Conservation (phyloP, 306 rosid genomes). For the Sicyos edulis region DNA sequence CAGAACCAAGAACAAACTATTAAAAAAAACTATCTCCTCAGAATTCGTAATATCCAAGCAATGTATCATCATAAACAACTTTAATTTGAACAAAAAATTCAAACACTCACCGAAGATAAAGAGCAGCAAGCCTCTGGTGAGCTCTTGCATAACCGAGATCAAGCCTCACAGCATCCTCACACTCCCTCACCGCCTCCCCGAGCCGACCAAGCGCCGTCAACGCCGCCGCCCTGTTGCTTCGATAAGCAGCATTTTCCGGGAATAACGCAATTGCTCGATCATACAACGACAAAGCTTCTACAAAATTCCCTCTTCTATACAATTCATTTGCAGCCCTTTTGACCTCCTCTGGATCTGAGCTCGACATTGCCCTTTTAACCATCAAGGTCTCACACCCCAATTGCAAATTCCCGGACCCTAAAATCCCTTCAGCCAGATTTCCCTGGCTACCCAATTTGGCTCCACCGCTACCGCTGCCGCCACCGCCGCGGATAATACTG, state of each 20-base stretch:
- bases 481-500: slow-evolving; percentile 62
- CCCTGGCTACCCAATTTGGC: slow-evolving; percentile 29
- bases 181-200: slow-evolving; percentile 66
- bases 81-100: neutral
- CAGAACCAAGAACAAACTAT: slow-evolving; percentile 15
- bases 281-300: slow-evolving; percentile 74
- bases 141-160: slow-evolving; percentile 69
- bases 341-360: slow-evolving; percentile 68
- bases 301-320: slow-evolving; percentile 49
- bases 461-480: slow-evolving; percentile 45
- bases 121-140: slow-evolving; percentile 75
- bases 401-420: slow-evolving; percentile 23
- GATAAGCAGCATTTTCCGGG: slow-evolving; percentile 66
- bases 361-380: slow-evolving; percentile 35
- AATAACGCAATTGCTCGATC: slow-evolving; percentile 62
- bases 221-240: slow-evolving; percentile 83
- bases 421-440: slow-evolving; percentile 22
- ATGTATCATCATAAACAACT: neutral
- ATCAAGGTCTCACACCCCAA: slow-evolving; percentile 24
- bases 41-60: neutral
- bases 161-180: slow-evolving; percentile 79
- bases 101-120: slow-evolving; percentile 60
- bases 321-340: slow-evolving; percentile 63
- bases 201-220: slow-evolving; percentile 73
- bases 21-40: slow-evolving; percentile 5